Conservation (phyloP, 306 rosid genomes). For the Prosopis cineraria region DNA sequence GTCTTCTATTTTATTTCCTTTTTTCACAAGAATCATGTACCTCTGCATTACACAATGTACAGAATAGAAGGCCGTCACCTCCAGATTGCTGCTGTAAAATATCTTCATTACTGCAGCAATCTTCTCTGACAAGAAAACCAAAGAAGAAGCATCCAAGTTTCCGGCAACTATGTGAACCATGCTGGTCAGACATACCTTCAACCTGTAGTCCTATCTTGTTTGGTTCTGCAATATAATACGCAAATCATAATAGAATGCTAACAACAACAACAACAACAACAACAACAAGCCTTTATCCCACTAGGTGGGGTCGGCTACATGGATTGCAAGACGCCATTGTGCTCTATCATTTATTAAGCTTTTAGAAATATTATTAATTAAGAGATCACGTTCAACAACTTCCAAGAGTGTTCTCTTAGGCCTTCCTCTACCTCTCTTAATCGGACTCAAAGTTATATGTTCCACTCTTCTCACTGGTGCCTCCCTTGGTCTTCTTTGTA, state of each 20-base stretch:
- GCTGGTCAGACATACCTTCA: conserved; percentile 41
- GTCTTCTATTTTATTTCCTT: neutral
- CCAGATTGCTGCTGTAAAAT: conserved; percentile 59
- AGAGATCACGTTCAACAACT: no score
- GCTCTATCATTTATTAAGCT: no score
- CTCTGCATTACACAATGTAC: conserved; percentile 91
- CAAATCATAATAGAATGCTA: conserved; percentile 27
- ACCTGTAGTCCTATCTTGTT: conserved; percentile 50
- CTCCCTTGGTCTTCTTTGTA: no score
- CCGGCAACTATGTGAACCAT: conserved; percentile 52
- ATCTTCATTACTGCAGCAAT: conserved; percentile 63
- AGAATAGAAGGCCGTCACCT: conserved; percentile 73
- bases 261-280: no score
- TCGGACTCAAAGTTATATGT: no score
- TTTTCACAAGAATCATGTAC: conserved; percentile 37
- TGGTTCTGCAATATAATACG: conserved; percentile 57
- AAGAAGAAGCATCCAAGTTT: conserved; percentile 69
- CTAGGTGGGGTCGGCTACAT: no score
- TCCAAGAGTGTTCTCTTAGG: no score
- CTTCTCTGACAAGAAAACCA: conserved; percentile 65
- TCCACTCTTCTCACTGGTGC: no score
- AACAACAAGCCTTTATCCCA: no score
- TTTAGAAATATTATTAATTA: no score
- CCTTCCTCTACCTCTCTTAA: no score
- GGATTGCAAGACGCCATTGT: no score